Evolutionary conservation across 2,329 filamentous ascomycete genomes (phyloP).

Genomic region (Sodiomyces alkalinus): DNA sequence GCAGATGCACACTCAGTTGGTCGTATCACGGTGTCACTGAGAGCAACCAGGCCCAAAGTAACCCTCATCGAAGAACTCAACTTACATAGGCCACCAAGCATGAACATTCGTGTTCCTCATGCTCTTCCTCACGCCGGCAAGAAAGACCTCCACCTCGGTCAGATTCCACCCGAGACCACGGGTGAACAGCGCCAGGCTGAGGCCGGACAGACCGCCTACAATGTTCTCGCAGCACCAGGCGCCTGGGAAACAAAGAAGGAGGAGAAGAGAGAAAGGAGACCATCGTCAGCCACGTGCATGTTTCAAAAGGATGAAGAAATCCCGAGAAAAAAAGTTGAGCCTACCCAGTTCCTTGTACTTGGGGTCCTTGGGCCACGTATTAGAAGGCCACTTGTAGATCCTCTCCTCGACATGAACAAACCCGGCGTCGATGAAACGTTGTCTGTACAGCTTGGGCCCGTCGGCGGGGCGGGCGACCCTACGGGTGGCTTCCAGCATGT

Average conservation of each 20-base stretch:
- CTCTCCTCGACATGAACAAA: slow-evolving; percentile 35
- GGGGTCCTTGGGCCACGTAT: slow-evolving; percentile 33
- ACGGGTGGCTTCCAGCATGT: slow-evolving; percentile 18
- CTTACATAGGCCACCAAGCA: slow-evolving; percentile 2
- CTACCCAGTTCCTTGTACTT: slow-evolving; percentile 31
- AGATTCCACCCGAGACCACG: slow-evolving; percentile 2
- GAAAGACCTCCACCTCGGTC: slow-evolving; percentile 1
- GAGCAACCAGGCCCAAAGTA: not conserved
- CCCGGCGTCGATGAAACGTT: slow-evolving; percentile 33
- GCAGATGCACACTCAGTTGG: too few relatives aligned
- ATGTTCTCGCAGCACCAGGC: slow-evolving; percentile 17
- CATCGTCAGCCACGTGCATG: too few relatives aligned
- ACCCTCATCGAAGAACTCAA: not conserved
- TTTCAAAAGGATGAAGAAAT: too few relatives aligned
- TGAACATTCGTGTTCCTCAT: slow-evolving; percentile 1
- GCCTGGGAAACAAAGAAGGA: slow-evolving; percentile 17
- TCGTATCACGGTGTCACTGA: too few relatives aligned
- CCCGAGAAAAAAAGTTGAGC: not conserved
- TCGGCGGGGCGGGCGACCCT: slow-evolving; percentile 20
- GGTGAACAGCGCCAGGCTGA: slow-evolving; percentile 11
- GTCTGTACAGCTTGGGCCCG: slow-evolving; percentile 18
- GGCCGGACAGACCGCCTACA: slow-evolving; percentile 15
- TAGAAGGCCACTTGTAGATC: slow-evolving; percentile 32
- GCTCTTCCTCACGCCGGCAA: slow-evolving; percentile 1
- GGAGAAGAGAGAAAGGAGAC: not conserved